A percentile compares a stretch with the other conserved stretches of the same genome.
These are phyloP conservation scores for Cucurbita pepo DNA, from an alignment of 306 rosid genomes.

Conservation along the genomic window DNA sequence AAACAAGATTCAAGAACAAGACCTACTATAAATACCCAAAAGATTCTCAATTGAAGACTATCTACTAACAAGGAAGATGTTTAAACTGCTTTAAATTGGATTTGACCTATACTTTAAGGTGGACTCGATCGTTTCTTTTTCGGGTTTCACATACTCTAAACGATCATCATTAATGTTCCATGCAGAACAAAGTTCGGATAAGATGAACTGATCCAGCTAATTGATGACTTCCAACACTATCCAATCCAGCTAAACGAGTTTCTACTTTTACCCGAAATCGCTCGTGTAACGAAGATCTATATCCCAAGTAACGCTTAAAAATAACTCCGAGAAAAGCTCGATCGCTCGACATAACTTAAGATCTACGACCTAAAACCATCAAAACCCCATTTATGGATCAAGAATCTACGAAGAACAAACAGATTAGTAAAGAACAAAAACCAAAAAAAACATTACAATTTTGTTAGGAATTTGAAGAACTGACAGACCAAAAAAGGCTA, in stretches of 20 bases:
- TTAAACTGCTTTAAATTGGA: not conserved
- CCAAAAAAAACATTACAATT: not conserved
- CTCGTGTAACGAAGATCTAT: not conserved
- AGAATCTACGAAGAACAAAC: not conserved
- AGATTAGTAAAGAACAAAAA: not conserved
- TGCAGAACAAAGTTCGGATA: not conserved
- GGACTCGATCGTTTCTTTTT: not conserved
- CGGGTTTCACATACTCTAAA: not conserved
- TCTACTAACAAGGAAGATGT: not conserved
- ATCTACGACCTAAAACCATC: not conserved
- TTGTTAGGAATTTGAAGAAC: not conserved
- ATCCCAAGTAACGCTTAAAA: not conserved
- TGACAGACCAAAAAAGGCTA: constrained; percentile 1
- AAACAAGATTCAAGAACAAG: not conserved
- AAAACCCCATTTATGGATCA: not conserved
- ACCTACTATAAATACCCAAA: not conserved
- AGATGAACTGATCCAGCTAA: not conserved
- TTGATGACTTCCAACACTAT: not conserved
- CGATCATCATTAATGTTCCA: not conserved
- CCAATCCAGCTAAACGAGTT: not conserved
- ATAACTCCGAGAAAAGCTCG: not conserved
- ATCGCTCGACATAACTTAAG: not conserved
- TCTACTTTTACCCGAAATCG: too few species aligned
- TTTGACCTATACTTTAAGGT: not conserved
- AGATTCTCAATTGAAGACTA: not conserved